Conservation (phyloP, 257 asterid species). For the Cordia subcordata region DNA sequence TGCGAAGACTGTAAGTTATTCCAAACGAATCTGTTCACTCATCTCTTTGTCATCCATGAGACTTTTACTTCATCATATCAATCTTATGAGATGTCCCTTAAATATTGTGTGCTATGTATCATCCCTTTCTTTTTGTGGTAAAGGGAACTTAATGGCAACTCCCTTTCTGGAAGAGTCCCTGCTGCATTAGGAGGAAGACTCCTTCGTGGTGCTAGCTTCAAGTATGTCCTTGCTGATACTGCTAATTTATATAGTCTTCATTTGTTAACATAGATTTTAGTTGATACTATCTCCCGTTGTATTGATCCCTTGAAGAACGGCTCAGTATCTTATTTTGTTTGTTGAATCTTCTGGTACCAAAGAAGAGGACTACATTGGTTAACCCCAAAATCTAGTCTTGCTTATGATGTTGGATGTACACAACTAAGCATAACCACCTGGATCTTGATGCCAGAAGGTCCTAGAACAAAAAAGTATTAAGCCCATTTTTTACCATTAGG, state of each 20-base stretch:
- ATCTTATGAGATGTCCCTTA: neutral
- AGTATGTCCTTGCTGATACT: conserved; percentile 23
- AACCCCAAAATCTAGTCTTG: too few species aligned
- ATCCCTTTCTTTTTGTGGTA: conserved; percentile 8
- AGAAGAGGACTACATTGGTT: too few species aligned
- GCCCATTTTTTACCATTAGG: too few species aligned
- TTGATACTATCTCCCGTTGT: neutral
- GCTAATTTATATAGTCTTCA: conserved; percentile 29
- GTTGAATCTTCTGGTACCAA: neutral
- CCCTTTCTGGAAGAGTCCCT: conserved; percentile 84
- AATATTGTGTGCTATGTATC: neutral
- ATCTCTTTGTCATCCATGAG: conserved; percentile 5
- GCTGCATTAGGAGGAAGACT: conserved; percentile 89
- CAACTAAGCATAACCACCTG: too few species aligned
- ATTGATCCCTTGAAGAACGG: neutral
- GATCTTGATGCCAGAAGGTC: too few species aligned
- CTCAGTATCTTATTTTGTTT: neutral
- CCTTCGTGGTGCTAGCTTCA: conserved; percentile 83
- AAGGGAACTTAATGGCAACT: conserved; percentile 91
- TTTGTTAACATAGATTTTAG: neutral
- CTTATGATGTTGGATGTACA: too few species aligned
- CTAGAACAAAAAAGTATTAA: too few species aligned
- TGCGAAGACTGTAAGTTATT: conserved; percentile 67
- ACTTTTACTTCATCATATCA: neutral
- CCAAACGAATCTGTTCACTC: too few species aligned